Evolutionary conservation across 768 basidiomycete species (phyloP).

Genomic region (Glaciozyma antarctica): DNA sequence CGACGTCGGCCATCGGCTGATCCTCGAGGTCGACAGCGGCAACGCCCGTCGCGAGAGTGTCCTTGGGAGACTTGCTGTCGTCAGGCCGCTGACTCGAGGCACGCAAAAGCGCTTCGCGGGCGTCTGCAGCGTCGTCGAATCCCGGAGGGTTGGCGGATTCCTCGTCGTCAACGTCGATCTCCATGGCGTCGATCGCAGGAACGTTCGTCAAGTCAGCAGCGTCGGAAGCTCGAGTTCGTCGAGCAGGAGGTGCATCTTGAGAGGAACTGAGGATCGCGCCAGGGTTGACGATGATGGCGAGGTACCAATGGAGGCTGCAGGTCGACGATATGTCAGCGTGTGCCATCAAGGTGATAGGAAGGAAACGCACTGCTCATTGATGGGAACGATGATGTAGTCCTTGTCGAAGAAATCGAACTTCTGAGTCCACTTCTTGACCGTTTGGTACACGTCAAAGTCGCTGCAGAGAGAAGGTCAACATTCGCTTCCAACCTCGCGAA

Average conservation of each 20-base stretch:
- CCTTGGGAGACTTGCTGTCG: neutral
- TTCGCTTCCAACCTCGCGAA: neutral
- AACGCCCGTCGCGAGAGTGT: neutral
- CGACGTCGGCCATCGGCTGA: neutral
- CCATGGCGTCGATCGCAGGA: neutral
- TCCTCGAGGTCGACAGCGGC: neutral
- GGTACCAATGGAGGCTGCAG: slow-evolving; percentile 85
- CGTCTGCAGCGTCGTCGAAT: no score
- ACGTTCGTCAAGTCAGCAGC: neutral
- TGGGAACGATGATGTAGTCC: slow-evolving; percentile 86
- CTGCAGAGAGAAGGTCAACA: neutral
- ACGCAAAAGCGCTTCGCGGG: no score
- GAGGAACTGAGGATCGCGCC: slow-evolving; percentile 45
- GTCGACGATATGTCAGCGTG: neutral
- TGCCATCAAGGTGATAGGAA: neutral
- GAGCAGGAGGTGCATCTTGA: neutral
- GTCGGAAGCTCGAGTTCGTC: neutral
- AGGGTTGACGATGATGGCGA: slow-evolving; percentile 84
- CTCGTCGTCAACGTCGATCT: neutral
- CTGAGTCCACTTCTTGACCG: slow-evolving; percentile 87
- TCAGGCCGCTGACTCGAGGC: neutral
- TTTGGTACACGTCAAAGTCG: slow-evolving; percentile 48
- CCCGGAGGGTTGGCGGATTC: neutral
- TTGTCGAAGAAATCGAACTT: slow-evolving; percentile 81
- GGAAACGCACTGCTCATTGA: slow-evolving; percentile 77